Evolutionary conservation across 495 filamentous ascomycete species (phyloP), one percentile per base, ranked within the genome.

Genomic region (Penicillium bialowiezense): DNA sequence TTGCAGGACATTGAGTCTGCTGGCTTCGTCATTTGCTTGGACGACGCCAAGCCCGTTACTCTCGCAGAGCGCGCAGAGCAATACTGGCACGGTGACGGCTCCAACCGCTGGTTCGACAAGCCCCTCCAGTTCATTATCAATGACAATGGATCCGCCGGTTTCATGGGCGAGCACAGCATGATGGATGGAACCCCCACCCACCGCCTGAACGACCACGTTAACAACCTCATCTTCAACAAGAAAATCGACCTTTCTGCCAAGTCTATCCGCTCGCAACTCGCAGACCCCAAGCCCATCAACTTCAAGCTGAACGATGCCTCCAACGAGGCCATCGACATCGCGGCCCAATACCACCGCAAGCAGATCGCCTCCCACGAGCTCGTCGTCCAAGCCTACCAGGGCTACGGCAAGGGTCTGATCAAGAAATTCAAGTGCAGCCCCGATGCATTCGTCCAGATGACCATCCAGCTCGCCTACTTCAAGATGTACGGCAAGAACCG

Each of bases 351-450:
- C 73, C 95, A 96, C 72, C 74, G 75, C 50, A 73, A 80, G 50
- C 81, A 91, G 51, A 96, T 97, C 51, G 83, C 77, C 32, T 72
- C 86, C 55, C 95, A 99, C 71, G 89, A 99, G 69, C 83, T 99
- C 35, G 80, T 86, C 14, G 92, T 99, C 13, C 91, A 97, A 65
- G 85, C 88, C 23, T 99, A 90, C 79, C 91, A 96, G 64, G 93
- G 87, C 61, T 99, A 99, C 69, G 95, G 95, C 66, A 99, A 97
- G 77, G 90, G 90, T 35, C 74, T 99, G 40, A 97, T 99, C 79
- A 99, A 99, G 86, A 95, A 95, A 69, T 97, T 99, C 85, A 91
- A 89, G 74, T 96, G 88, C 84, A 95, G 88, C 45, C 95, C 95
- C 26, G 95, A 99, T 59, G 95, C 93, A 17, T 99, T 93, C 70